A percentile compares a stretch with the other conserved stretches of the same genome.
phyloP scores from a whole-genome alignment of 371 early-diverging fungal genomes.

The Zopfochytrium polystomum region DNA sequence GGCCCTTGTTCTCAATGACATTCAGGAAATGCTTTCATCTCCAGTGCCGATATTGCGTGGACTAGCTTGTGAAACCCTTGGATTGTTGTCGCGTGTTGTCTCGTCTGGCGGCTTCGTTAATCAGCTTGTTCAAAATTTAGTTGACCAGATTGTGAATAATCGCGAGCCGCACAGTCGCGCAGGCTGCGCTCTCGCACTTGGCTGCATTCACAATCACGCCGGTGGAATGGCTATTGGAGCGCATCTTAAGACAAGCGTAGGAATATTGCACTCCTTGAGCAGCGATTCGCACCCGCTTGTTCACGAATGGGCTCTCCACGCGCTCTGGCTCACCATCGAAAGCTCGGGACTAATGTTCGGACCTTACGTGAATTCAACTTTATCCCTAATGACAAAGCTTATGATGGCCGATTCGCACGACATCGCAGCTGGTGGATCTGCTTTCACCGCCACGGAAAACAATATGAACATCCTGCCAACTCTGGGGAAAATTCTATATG shows the following conservation, averaged over 20 bases:
- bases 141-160: slow-evolving; percentile 83
- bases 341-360: slow-evolving; percentile 90
- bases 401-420: slow-evolving; percentile 87
- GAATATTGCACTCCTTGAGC: slow-evolving; percentile 82
- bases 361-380: slow-evolving; percentile 80
- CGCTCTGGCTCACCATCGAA: slow-evolving; percentile 80
- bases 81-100: slow-evolving; percentile 72
- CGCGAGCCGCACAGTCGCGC: slow-evolving; percentile 92
- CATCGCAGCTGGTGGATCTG: slow-evolving; percentile 50
- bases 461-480: slow-evolving; percentile 59
- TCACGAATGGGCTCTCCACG: slow-evolving; percentile 88
- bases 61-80: slow-evolving; percentile 79
- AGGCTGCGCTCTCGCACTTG: slow-evolving; percentile 86
- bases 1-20: neutral
- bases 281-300: slow-evolving; percentile 91
- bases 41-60: slow-evolving; percentile 54
- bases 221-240: slow-evolving; percentile 86
- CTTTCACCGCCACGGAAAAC: slow-evolving; percentile 28
- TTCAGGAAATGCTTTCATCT: neutral
- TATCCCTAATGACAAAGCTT: slow-evolving; percentile 78
- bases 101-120: slow-evolving; percentile 67
- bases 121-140: slow-evolving; percentile 74
- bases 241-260: slow-evolving; percentile 83
- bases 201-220: slow-evolving; percentile 81
- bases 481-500: slow-evolving; percentile 84